Percentiles rank a stretch among this genome's conserved stretches.
phyloP scores from a whole-genome alignment of 352 stramenopile species.

The Pythium folliculosum region DNA sequence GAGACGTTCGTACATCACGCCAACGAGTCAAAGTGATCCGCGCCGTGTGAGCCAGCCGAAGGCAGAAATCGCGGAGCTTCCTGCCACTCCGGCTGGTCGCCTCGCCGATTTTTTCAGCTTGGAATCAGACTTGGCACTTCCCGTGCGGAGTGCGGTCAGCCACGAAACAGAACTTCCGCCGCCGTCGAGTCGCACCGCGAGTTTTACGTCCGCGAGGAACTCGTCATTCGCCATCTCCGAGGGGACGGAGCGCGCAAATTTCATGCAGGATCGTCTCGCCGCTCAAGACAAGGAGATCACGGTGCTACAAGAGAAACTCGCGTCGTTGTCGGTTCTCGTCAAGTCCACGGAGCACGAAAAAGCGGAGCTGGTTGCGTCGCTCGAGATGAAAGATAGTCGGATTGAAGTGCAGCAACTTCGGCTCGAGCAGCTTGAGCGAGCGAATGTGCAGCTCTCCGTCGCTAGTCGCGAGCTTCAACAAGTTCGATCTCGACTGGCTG shows the following conservation, averaged over 20 bases:
- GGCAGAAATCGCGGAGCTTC: conserved; percentile 8
- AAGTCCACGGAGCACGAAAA: conserved; percentile 73
- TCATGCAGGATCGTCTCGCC: conserved; percentile 61
- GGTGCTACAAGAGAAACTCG: conserved; percentile 75
- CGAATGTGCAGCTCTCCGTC: conserved; percentile 44
- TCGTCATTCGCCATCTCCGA: conserved; percentile 3
- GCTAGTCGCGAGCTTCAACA: conserved; percentile 52
- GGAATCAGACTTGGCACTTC: background rate
- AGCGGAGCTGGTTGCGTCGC: conserved; percentile 41
- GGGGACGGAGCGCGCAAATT: background rate
- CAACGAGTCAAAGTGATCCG: background rate
- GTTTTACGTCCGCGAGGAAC: conserved; percentile 17
- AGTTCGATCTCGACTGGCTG: conserved; percentile 47
- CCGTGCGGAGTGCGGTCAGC: background rate
- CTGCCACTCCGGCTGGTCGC: background rate
- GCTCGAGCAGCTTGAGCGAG: conserved; percentile 62
- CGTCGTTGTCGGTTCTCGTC: conserved; percentile 59
- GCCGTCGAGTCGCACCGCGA: conserved; percentile 21
- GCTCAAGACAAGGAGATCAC: conserved; percentile 69
- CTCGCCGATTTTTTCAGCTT: conserved; percentile 19
- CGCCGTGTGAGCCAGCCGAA: background rate
- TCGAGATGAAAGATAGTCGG: conserved; percentile 78
- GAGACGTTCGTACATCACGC: conserved; percentile 8
- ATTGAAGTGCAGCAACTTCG: conserved; percentile 72
- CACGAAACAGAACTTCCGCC: background rate